These are phyloP conservation scores for Rhizopogon vesiculosus DNA, from an alignment of 768 basidiomycete species.

Conservation along the genomic window DNA sequence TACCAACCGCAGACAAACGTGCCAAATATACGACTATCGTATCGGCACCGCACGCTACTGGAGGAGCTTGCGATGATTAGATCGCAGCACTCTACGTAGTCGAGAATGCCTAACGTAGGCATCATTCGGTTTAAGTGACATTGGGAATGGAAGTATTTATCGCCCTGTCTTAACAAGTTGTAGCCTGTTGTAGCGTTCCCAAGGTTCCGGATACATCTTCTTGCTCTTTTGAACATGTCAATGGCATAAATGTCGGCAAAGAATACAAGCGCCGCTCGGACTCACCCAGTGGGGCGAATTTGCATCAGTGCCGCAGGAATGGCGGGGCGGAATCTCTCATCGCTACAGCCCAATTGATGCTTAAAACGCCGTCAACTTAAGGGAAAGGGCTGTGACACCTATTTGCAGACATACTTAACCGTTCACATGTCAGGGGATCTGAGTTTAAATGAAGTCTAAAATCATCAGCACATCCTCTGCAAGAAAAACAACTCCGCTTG, in stretches of 20 bases:
- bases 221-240: no score
- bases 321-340: neutral
- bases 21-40: conserved; percentile 85
- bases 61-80: conserved; percentile 78
- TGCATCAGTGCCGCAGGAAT: neutral
- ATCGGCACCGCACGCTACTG: conserved; percentile 82
- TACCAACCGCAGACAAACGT: conserved; percentile 78
- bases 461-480: no score
- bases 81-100: conserved; percentile 14
- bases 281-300: neutral
- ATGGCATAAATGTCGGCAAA: neutral
- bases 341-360: neutral
- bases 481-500: no score
- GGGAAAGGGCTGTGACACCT: no score
- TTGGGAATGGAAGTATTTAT: neutral
- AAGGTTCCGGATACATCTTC: neutral
- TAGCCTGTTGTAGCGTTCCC: neutral
- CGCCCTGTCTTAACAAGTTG: neutral
- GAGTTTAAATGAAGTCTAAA: no score
- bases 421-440: no score
- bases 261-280: neutral
- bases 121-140: neutral
- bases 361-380: neutral
- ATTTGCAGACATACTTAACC: no score
- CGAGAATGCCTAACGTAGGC: neutral